A percentile compares a stretch with the other conserved stretches of the same genome.
Evolutionary conservation across 106 monocot genomes (phyloP).

Genomic region (Apostasia ramifera): DNA sequence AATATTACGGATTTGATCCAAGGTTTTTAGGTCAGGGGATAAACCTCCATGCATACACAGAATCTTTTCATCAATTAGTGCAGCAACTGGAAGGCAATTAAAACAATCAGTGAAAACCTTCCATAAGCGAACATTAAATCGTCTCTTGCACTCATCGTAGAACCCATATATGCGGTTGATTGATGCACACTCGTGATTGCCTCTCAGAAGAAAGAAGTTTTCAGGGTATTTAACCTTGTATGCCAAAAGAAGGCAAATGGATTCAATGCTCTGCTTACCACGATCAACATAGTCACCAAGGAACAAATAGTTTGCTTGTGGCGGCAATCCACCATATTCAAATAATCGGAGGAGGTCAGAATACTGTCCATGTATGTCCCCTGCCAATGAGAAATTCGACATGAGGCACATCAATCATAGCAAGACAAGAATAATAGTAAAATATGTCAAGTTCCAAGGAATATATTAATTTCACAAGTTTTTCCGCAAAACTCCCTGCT

Average conservation of each 20-base stretch:
- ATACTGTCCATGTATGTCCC: conserved; percentile 13
- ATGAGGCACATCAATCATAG: no score
- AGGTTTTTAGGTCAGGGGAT: conserved; percentile 6
- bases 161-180: conserved; percentile 12
- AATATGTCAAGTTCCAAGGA: no score
- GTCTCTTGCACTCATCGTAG: conserved; percentile 10
- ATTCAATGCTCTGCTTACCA: conserved; percentile 11
- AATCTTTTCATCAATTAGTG: conserved; percentile 8
- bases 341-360: conserved; percentile 11
- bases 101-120: conserved; percentile 12
- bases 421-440: no score
- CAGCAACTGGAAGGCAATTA: conserved; percentile 11
- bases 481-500: no score
- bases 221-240: conserved; percentile 10
- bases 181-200: conserved; percentile 11
- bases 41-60: conserved; percentile 8
- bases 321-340: conserved; percentile 9
- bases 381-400: neutral
- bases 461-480: no score
- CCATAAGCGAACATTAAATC: conserved; percentile 9
- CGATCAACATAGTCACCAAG: conserved; percentile 13
- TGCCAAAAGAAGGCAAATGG: conserved; percentile 9
- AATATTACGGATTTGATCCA: conserved; percentile 9
- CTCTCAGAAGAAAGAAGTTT: conserved; percentile 12
- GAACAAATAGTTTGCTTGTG: conserved; percentile 14